phyloP scores from a whole-genome alignment of 352 stramenopile species.

The Globisporangium orthogonon region DNA sequence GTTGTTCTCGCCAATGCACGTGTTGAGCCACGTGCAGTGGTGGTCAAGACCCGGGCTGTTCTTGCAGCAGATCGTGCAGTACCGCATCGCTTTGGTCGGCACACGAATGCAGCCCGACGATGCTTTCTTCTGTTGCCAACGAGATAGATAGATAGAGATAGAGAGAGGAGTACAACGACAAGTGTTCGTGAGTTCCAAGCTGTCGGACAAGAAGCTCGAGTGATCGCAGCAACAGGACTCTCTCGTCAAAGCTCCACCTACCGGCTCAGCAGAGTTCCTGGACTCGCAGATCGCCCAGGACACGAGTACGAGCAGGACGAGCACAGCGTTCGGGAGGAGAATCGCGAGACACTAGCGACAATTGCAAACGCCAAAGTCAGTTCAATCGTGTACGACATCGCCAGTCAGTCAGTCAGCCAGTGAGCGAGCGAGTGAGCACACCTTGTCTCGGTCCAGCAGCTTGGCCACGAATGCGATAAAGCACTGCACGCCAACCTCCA shows the following conservation, averaged over 20 bases:
- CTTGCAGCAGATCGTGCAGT: constrained; percentile 83
- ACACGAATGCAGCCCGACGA: constrained; percentile 34
- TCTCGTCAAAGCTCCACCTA: constrained; percentile 6
- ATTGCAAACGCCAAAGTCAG: neutral
- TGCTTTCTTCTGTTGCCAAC: constrained; percentile 20
- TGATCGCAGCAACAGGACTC: neutral
- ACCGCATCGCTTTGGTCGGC: constrained; percentile 57
- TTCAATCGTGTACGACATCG: neutral
- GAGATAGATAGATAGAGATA: neutral
- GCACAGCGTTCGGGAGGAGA: constrained; percentile 48
- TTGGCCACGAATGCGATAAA: constrained; percentile 64
- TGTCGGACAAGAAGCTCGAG: neutral
- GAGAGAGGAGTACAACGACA: neutral
- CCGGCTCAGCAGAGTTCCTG: constrained; percentile 47
- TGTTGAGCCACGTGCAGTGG: constrained; percentile 87
- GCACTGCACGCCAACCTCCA: constrained; percentile 19
- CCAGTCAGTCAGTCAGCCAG: too few species aligned
- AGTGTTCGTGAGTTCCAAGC: neutral
- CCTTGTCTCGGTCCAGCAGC: constrained; percentile 49
- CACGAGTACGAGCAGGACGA: constrained; percentile 50
- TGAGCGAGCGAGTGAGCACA: constrained; percentile 12
- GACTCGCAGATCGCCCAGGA: constrained; percentile 68
- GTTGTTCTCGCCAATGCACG: constrained; percentile 78
- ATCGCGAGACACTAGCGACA: constrained; percentile 45
- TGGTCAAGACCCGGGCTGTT: constrained; percentile 75